Conservation (phyloP, 768 basidiomycete species). For the Lyophyllum atratum region DNA sequence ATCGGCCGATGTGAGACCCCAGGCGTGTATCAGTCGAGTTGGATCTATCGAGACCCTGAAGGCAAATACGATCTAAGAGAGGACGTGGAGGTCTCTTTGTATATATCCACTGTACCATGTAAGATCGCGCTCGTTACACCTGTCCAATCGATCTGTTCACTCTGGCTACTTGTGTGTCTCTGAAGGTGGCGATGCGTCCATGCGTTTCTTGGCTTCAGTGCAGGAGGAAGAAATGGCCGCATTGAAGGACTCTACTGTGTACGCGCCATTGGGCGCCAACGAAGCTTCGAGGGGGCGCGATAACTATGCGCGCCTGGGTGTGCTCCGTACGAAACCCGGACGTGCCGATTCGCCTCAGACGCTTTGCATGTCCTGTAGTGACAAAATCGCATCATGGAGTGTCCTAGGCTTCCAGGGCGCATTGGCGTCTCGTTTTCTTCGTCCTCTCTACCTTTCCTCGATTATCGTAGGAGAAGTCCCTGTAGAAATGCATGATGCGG, state of each 20-base stretch:
- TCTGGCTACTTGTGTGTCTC: conserved; percentile 5
- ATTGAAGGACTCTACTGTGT: conserved; percentile 54
- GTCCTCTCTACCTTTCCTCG: conserved; percentile 63
- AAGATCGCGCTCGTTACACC: conserved; percentile 20
- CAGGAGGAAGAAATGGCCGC: conserved; percentile 76
- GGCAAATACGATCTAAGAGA: conserved; percentile 47
- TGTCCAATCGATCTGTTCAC: conserved; percentile 6
- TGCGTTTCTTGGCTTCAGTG: conserved; percentile 67
- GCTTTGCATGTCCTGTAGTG: conserved; percentile 88
- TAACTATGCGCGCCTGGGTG: conserved; percentile 73
- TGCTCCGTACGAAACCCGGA: conserved; percentile 92
- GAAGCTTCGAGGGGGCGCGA: conserved; percentile 73
- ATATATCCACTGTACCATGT: conserved; percentile 67
- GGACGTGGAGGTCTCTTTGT: conserved; percentile 61
- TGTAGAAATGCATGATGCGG: conserved; percentile 33
- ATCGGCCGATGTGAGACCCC: conserved; percentile 37
- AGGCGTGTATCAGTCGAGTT: conserved; percentile 40
- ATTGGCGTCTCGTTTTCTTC: conserved; percentile 54
- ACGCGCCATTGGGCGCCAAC: conserved; percentile 33
- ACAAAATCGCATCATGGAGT: conserved; percentile 91
- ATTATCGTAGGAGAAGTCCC: conserved; percentile 79
- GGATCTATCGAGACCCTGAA: conserved; percentile 42
- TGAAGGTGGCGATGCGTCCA: conserved; percentile 94
- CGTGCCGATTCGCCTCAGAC: conserved; percentile 87
- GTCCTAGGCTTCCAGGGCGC: conserved; percentile 87